A percentile compares a stretch with the other conserved stretches of the same genome.
Conservation (phyloP, 768 basidiomycete species). For the Boletales sp. region DNA sequence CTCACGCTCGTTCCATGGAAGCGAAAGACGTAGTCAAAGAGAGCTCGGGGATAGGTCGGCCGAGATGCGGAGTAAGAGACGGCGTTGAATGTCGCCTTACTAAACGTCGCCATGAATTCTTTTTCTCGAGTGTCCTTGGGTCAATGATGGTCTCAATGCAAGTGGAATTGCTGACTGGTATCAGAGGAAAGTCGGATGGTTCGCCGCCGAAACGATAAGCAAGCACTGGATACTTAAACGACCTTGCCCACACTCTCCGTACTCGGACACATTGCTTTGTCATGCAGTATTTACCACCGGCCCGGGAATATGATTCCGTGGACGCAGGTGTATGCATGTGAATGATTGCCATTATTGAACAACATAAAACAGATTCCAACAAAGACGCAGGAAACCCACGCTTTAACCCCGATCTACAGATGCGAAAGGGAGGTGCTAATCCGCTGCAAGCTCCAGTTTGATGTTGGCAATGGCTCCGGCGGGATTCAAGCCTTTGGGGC, state of each 20-base stretch:
- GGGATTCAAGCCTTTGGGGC: slow-evolving; percentile 95
- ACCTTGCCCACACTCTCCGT: no score
- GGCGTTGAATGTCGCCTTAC: slow-evolving; percentile 66
- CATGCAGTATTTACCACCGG: no score
- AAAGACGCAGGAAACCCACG: background rate
- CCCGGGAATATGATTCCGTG: no score
- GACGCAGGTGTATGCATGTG: no score
- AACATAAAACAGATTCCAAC: background rate
- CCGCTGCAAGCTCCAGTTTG: slow-evolving; percentile 83
- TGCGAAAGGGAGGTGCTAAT: slow-evolving; percentile 34
- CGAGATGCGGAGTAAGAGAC: slow-evolving; percentile 62
- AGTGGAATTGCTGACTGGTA: no score
- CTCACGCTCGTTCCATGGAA: slow-evolving; percentile 43
- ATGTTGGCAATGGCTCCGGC: slow-evolving; percentile 90
- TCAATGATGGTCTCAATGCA: background rate
- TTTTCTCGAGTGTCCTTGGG: background rate
- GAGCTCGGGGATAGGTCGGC: slow-evolving; percentile 66
- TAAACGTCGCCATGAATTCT: slow-evolving; percentile 62
- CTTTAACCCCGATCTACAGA: background rate
- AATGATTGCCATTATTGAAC: background rate
- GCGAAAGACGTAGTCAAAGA: slow-evolving; percentile 60
- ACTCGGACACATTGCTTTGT: no score
- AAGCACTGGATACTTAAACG: no score
- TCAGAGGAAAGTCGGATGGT: no score
- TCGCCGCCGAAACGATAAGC: no score